Evolutionary conservation across 495 filamentous ascomycete species (phyloP).

Genomic region (Penicillium diatomitis): DNA sequence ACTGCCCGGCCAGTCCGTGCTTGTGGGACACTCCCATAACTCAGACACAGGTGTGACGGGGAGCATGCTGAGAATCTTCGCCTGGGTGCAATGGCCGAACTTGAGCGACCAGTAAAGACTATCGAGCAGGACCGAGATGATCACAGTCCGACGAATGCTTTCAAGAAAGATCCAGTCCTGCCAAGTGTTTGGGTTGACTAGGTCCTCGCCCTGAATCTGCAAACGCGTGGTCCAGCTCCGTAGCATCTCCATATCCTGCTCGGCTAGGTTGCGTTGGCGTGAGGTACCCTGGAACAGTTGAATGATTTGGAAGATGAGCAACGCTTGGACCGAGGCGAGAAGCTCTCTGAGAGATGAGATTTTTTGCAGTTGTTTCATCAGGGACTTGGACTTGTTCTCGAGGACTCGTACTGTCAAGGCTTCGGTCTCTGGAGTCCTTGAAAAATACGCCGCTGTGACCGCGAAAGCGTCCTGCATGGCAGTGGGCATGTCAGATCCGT

Average conservation of each 20-base stretch:
- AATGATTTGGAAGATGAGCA: conserved; percentile 43
- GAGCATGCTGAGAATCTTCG: conserved; percentile 2
- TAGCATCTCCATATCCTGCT: conserved; percentile 3
- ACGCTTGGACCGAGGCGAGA: conserved; percentile 36
- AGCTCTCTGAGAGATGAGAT: conserved; percentile 10
- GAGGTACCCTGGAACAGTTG: conserved; percentile 48
- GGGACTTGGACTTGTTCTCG: background rate
- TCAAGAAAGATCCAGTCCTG: conserved; percentile 6
- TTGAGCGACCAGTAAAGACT: conserved; percentile 2
- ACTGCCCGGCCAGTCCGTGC: conserved; percentile 1
- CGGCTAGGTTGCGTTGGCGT: conserved; percentile 25
- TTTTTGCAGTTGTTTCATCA: background rate
- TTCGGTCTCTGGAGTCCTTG: conserved; percentile 5
- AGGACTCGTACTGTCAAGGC: conserved; percentile 6
- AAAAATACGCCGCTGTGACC: conserved; percentile 5
- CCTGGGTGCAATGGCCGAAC: background rate
- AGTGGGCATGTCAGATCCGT: conserved; percentile 3
- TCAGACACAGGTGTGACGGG: background rate
- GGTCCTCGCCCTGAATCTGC: background rate
- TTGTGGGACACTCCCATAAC: conserved; percentile 1
- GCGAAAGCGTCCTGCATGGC: conserved; percentile 11
- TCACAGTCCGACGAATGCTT: conserved; percentile 5
- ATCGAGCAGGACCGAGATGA: conserved; percentile 1
- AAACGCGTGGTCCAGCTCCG: background rate
- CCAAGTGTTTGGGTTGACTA: background rate